Evolutionary conservation across 306 rosid genomes (phyloP).

Genomic region (Malus fusca): DNA sequence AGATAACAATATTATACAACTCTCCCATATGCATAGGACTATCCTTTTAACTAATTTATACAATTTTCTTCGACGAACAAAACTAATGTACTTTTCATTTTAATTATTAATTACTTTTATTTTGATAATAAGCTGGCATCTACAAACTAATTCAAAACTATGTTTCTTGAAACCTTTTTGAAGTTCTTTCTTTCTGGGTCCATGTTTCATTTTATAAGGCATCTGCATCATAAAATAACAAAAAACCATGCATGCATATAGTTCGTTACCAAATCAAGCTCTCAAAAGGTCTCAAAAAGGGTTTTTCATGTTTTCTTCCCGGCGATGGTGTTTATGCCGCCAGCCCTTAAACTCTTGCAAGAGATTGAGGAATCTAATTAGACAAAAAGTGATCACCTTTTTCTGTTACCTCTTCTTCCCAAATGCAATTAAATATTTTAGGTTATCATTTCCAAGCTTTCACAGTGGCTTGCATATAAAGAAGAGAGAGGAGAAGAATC

Average conservation of each 20-base stretch:
- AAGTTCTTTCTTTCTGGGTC: neutral
- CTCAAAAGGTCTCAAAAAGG: neutral
- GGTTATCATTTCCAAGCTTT: conserved; percentile 1
- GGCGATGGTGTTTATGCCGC: neutral
- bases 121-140: neutral
- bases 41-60: neutral
- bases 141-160: neutral
- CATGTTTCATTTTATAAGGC: neutral
- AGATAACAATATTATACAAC: neutral
- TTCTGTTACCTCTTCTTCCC: conserved; percentile 7
- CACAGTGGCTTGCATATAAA: conserved; percentile 16
- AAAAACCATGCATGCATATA: neutral
- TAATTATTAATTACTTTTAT: neutral
- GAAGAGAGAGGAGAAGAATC: conserved; percentile 47
- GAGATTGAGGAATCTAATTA: neutral
- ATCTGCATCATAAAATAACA: neutral
- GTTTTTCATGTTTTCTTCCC: neutral
- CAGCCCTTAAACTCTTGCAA: neutral
- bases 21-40: neutral
- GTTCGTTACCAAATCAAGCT: neutral
- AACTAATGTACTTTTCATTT: neutral
- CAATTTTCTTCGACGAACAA: neutral
- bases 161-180: neutral
- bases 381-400: neutral
- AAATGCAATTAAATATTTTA: neutral